Evolutionary conservation across 768 basidiomycete species (phyloP).

Genomic region (Termitomyces titanicus): DNA sequence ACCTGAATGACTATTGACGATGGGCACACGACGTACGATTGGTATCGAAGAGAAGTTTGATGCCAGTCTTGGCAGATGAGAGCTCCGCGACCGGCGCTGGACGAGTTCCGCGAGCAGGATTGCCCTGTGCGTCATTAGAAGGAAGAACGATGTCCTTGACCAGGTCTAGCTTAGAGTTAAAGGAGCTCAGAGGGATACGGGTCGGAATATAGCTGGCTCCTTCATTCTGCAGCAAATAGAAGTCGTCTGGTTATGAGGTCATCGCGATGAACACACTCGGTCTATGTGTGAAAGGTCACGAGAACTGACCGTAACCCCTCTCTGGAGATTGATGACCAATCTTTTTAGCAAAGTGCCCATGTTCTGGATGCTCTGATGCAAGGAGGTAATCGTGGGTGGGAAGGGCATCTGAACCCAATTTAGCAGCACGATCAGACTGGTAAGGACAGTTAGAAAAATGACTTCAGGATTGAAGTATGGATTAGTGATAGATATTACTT

Average conservation of each 20-base stretch:
- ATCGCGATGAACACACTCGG: background rate
- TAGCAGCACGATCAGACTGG: conserved; percentile 53
- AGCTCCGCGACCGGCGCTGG: conserved; percentile 49
- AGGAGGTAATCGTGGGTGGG: conserved; percentile 49
- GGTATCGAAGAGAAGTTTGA: conserved; percentile 58
- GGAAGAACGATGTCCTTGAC: conserved; percentile 36
- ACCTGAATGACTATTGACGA: background rate
- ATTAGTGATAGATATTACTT: conserved; percentile 20
- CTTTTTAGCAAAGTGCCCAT: conserved; percentile 44
- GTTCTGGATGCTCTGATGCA: conserved; percentile 42
- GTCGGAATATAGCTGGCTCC: conserved; percentile 37
- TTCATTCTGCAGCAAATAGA: conserved; percentile 49
- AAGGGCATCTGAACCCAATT: conserved; percentile 45
- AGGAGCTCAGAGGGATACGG: conserved; percentile 40
- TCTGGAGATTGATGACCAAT: conserved; percentile 59
- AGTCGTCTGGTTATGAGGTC: conserved; percentile 48
- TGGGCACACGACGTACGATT: conserved; percentile 55
- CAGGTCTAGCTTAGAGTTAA: conserved; percentile 43
- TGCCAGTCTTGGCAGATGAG: conserved; percentile 52
- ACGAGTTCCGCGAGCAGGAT: conserved; percentile 22
- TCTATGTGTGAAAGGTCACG: background rate
- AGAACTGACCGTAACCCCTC: conserved; percentile 54
- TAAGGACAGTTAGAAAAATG: background rate
- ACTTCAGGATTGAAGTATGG: background rate
- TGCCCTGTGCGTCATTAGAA: conserved; percentile 25